Evolutionary conservation across 2,329 filamentous ascomycete genomes (phyloP), one percentile per base, ranked within the genome.

Genomic region (Elsinoe fawcettii): DNA sequence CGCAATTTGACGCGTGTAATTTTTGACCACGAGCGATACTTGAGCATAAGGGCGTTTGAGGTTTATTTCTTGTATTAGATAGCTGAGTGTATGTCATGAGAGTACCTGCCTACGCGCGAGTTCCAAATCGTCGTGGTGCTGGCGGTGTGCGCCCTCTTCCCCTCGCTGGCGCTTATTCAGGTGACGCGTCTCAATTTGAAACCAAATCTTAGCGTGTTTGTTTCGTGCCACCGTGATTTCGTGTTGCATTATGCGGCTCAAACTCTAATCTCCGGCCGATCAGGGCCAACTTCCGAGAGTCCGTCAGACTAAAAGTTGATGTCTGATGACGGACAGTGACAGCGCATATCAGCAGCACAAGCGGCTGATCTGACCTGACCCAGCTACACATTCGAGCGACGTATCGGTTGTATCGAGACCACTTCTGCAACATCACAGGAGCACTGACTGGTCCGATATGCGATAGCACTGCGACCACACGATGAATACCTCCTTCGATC

Each of bases 31-130:
- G 34, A 39, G 49, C 34, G 30, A 39, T 53, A 37, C 12, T 53
- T 20, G 18, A 23, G 49, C 49, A 53, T 53, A 20, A 23, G 25
- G 49, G 49, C 49, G 49, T 39, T 53, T 53, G 8, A 12, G 20
- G 30, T 30, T 16, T 6, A 3, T 22, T 53, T 25, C 30, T 25
- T 53, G 49, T 53, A 53, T 39, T 37, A 56, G 54, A 56, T 56
- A 56, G 54, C 41, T 46, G 25, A 36, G 41, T 56, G 54, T 56
- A 56, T 56, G 27, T 39, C 54, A 49, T 56, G 23, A 11, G 18
- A n/a, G 16, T 22, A 18, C 16, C 18, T 47, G 23, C 14, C 8
- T 16, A 6, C 12, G 27, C 37, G 23, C 9, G 1, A 14, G 11
- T 6, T n/a, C 5, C 14, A 36, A 23, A 49, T 23, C 37, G 20